Evolutionary conservation across 495 filamentous ascomycete genomes (phyloP), one percentile per base, ranked within the genome.

Genomic region (Aspergillus panamensis): DNA sequence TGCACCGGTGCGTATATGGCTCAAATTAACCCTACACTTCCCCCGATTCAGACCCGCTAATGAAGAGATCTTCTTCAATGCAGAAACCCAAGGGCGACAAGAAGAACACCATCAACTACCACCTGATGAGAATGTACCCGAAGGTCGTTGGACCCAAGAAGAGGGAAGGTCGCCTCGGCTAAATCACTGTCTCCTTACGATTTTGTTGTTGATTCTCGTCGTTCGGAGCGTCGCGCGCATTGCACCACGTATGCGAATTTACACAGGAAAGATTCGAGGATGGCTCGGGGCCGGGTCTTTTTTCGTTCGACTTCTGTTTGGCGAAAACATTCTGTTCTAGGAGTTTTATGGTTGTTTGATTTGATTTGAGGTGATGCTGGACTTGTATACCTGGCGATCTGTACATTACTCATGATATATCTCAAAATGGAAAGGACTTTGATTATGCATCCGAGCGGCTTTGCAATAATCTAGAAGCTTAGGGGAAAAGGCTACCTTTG

Each of bases 31-130:
- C 13, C 13, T 39, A 50, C 19, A 13, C 16, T 40, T 1, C 55
- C 43, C 35, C 8, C 17, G 56, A 37, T 44, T 14, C 7, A 52
- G 40, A 1, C 33, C 6, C 40, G 53, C 61, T 68, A 61, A 69
- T 56, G 4, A 25, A 25, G 10, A 49, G 32, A 8, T 37, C 35
- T 39, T 56, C 62, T 44, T 53, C n/a, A 39, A 58, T 62, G 60
- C 68, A 92, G 81, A 86, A 79, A 79, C 75, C 86, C 35, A 78
- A 81, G 61, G 71, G 78, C n/a, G 74, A 80, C 65, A 82, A 84
- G 71, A 87, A 83, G 79, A 96, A 87, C 77, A 88, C 84, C 54
- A 93, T 97, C 82, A 98, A 98, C 76, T 96, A 96, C 80, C 92
- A 97, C 72, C 73, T 98, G 39, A 82, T 82, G 65, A 82, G 94